phyloP scores from a whole-genome alignment of 1,284 basidiomycete species.

The Puccinia coronata region DNA sequence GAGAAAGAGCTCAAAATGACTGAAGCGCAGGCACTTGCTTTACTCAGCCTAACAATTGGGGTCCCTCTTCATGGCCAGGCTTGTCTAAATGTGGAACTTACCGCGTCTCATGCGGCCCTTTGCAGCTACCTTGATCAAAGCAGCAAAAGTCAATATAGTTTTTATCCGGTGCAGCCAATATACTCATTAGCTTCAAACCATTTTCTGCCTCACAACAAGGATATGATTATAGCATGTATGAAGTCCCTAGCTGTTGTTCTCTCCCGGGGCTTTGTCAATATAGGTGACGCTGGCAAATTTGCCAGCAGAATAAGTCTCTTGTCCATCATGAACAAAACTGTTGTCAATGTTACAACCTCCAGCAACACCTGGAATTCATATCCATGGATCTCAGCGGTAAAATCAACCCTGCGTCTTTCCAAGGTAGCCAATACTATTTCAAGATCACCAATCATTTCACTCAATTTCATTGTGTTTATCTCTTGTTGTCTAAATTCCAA shows the following conservation, averaged over 20 bases:
- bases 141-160: not conserved
- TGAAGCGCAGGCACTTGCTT: not conserved
- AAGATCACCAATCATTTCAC: too few relatives aligned
- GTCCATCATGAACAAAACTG: not conserved
- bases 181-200: not conserved
- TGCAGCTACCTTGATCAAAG: not conserved
- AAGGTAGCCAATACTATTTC: too few relatives aligned
- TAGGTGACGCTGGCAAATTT: not conserved
- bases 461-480: too few relatives aligned
- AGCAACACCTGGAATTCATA: too few relatives aligned
- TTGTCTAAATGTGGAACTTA: not conserved
- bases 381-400: too few relatives aligned
- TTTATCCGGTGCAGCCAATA: not conserved
- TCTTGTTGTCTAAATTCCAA: too few relatives aligned
- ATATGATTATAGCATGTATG: not conserved
- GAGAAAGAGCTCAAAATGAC: not conserved
- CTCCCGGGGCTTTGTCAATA: not conserved
- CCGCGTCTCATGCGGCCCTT: not conserved
- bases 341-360: too few relatives aligned
- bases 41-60: constrained; percentile 2
- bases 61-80: constrained; percentile 4
- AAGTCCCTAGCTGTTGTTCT: not conserved
- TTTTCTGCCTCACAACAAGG: not conserved
- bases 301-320: constrained; percentile 5
- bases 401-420: too few relatives aligned